Conservation (phyloP, 306 rosid genomes). For the apple (Malus domestica) region DNA sequence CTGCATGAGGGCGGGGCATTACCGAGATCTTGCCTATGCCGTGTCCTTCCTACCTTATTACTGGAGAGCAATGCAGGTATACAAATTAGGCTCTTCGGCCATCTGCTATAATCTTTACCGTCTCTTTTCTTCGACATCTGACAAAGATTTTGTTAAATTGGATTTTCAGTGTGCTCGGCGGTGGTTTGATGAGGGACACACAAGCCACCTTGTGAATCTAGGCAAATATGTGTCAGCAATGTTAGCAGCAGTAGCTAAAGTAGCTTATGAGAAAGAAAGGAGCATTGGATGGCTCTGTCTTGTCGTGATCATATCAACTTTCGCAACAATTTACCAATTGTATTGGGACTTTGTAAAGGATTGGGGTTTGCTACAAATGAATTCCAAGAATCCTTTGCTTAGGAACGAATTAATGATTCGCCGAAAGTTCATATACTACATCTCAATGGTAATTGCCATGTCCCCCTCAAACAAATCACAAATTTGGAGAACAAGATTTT, state of each 20-base stretch:
- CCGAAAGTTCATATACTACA: conserved; percentile 76
- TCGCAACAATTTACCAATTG: conserved; percentile 89
- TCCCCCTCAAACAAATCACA: neutral
- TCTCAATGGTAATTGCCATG: conserved; percentile 69
- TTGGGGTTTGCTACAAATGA: conserved; percentile 96
- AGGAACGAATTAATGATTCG: conserved; percentile 90
- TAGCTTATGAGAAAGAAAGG: conserved; percentile 83
- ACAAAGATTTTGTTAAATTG: neutral
- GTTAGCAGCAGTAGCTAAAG: conserved; percentile 97
- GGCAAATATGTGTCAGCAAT: conserved; percentile 98
- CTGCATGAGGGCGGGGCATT: conserved; percentile 72
- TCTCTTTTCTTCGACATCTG: neutral
- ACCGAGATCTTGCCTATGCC: conserved; percentile 79
- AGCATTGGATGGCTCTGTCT: conserved; percentile 75
- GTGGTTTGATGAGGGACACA: conserved; percentile 96
- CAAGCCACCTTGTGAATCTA: conserved; percentile 74
- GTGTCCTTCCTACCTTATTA: conserved; percentile 94
- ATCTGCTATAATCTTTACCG: neutral
- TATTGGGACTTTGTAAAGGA: conserved; percentile 99
- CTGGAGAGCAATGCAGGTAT: conserved; percentile 99
- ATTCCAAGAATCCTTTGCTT: conserved; percentile 96
- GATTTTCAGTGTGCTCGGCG: conserved; percentile 78
- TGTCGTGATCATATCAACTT: conserved; percentile 82
- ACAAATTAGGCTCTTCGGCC: neutral
- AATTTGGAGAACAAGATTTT: neutral